Evolutionary conservation across 129 eudicot species (phyloP).

Genomic region (Ambrosia artemisiifolia): DNA sequence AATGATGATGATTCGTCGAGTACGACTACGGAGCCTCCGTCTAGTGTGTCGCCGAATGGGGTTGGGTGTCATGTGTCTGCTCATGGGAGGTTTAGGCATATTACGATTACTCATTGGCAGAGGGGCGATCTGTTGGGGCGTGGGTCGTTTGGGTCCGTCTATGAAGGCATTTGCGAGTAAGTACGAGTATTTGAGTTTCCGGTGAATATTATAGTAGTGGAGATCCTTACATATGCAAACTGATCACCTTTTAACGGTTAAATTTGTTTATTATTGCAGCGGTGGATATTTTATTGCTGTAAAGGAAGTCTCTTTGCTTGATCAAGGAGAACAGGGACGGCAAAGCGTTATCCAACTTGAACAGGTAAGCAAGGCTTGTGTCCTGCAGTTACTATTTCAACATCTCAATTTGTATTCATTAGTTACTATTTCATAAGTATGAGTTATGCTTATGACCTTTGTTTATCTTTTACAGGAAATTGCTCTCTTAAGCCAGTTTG

Average conservation of each 20-base stretch:
- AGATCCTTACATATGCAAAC: not conserved
- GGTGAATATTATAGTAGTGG: not conserved
- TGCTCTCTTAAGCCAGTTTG: conserved; percentile 80
- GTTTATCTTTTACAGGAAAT: conserved; percentile 56
- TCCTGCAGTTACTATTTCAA: not conserved
- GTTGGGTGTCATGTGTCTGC: conserved; percentile 45
- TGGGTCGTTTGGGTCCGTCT: conserved; percentile 91
- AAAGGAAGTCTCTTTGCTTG: conserved; percentile 92
- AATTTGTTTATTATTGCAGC: conserved; percentile 38
- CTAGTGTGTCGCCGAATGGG: conserved; percentile 58
- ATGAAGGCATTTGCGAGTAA: conserved; percentile 86
- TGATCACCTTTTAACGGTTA: not conserved
- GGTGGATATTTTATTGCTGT: conserved; percentile 90
- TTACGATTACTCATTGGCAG: conserved; percentile 51
- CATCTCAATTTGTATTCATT: not conserved
- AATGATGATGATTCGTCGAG: conserved; percentile 86
- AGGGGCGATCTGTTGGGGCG: conserved; percentile 82
- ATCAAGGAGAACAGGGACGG: conserved; percentile 76
- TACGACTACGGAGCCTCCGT: conserved; percentile 49
- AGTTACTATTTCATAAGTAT: not conserved
- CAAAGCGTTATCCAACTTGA: conserved; percentile 76
- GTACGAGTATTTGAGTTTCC: not conserved
- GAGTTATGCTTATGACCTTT: not conserved
- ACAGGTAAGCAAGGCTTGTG: conserved; percentile 46
- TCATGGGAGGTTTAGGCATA: conserved; percentile 52